phyloP scores from a whole-genome alignment of 140 eudicot species.

The Cichorium intybus region DNA sequence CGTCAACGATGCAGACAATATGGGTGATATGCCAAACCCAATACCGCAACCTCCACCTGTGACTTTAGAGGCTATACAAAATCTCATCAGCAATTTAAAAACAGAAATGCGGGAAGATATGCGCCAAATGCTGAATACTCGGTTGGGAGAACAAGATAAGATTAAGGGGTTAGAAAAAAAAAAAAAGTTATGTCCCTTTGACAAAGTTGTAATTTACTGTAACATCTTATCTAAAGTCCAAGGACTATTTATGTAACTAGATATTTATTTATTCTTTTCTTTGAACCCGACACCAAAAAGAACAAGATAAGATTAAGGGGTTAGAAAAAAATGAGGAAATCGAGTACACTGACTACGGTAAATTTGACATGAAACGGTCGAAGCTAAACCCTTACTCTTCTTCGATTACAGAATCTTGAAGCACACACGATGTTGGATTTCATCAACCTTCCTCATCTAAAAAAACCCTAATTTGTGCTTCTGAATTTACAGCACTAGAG shows the following conservation, averaged over 20 bases:
- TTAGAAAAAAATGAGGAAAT: background rate
- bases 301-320: conserved; percentile 18
- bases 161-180: background rate
- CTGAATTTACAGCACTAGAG: conserved; percentile 1
- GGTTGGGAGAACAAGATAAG: conserved; percentile 30
- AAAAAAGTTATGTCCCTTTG: no score
- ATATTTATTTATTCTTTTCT: background rate
- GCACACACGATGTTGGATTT: background rate
- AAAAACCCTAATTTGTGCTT: conserved; percentile 1
- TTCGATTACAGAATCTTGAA: conserved; percentile 1
- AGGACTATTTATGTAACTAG: background rate
- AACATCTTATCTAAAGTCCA: background rate
- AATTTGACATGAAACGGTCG: background rate
- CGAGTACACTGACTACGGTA: background rate
- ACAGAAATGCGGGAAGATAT: no score
- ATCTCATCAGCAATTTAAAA: no score
- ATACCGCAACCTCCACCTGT: no score
- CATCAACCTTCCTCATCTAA: conserved; percentile 3
- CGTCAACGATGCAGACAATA: no score
- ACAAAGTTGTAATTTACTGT: no score
- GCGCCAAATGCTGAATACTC: no score
- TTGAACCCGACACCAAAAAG: conserved; percentile 8
- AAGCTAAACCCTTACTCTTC: conserved; percentile 16
- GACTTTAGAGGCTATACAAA: no score
- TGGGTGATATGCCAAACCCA: no score